Base-by-base conservation (phyloP, 1,139 yeast genomes). In the Kodamaea ohmeri region DNA sequence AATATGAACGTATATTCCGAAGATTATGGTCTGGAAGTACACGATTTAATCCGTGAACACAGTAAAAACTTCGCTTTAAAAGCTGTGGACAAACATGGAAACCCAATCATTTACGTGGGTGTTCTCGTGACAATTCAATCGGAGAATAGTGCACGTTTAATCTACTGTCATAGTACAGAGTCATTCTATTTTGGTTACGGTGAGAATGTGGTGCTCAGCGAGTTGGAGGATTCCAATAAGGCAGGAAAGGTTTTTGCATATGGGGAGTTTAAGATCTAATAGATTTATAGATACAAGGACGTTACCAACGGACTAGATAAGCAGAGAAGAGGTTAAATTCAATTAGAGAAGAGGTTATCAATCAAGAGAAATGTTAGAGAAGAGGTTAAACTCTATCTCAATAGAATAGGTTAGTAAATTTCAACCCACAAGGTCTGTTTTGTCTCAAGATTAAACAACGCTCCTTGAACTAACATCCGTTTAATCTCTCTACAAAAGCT, bases 101-200 rank as follows among this genome's bases (percentile, higher is more conserved):
- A 43, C 7, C 30, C 41, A 6, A 41, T 51, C 4, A 31, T 61
- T 2, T 70, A 70, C 41, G 55, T 64, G 29, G 75, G 75, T 1
- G 61, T 56, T 6, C 44, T 71, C 5, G 45, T 63, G 3, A 33
- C 58, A 1, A 38, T 67, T 4, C 47, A 52, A 8, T 37, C 54
- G 16, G 36, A 41, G 7, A 41, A 45, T 2, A 31, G 27, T 7
- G 46, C 40, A 14, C 50, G 48, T n/a, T 38, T 70, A 5, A 52
- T 63, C 2, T 71, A 64, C 39, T 67, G 72, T 37, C 76, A 71
- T 43, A 65, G 67, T 26, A 71, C 75, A 0, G 73, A 68, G 41
- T 52, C 71, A 2, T 70, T 71, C 39, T 65, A 64, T 45, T 71
- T 69, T 52, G 76, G 71, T 2, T 68, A 53, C 45, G 34, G 39